Conservation (phyloP, 1,139 yeast species). For the Yamadazyma atmosphaerica region DNA sequence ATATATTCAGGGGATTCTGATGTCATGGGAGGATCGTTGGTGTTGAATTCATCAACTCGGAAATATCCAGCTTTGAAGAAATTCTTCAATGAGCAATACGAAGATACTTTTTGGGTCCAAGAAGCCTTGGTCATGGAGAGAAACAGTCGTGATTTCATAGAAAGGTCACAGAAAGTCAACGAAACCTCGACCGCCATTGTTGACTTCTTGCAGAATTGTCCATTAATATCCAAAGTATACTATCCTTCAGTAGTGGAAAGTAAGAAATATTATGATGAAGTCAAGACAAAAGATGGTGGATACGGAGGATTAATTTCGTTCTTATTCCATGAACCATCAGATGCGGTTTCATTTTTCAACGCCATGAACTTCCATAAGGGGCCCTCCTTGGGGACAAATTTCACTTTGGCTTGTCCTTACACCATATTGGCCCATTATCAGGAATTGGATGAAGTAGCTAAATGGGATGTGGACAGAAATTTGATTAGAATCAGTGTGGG, state of each 20-base stretch:
- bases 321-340: constrained; percentile 63
- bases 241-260: constrained; percentile 67
- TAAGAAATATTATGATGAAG: constrained; percentile 64
- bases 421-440: constrained; percentile 84
- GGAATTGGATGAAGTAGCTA: constrained; percentile 78
- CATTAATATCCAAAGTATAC: constrained; percentile 60
- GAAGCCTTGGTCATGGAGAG: constrained; percentile 92
- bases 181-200: constrained; percentile 59
- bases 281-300: constrained; percentile 74
- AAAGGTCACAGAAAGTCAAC: constrained; percentile 68
- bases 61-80: constrained; percentile 54
- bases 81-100: constrained; percentile 57
- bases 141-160: constrained; percentile 84
- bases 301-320: constrained; percentile 90
- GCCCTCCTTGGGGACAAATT: constrained; percentile 92
- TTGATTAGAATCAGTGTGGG: constrained; percentile 87
- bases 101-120: constrained; percentile 85
- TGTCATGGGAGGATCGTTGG: constrained; percentile 91
- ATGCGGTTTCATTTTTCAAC: constrained; percentile 77
- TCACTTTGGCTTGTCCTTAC: constrained; percentile 90
- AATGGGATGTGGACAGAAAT: constrained; percentile 83
- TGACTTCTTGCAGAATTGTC: constrained; percentile 45
- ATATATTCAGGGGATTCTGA: constrained; percentile 93
- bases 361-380: constrained; percentile 79
- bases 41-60: constrained; percentile 67